Percentiles rank a stretch among this genome's conserved stretches.
Conservation (phyloP, 106 monocot species). For the Xerophyta viscosa region DNA sequence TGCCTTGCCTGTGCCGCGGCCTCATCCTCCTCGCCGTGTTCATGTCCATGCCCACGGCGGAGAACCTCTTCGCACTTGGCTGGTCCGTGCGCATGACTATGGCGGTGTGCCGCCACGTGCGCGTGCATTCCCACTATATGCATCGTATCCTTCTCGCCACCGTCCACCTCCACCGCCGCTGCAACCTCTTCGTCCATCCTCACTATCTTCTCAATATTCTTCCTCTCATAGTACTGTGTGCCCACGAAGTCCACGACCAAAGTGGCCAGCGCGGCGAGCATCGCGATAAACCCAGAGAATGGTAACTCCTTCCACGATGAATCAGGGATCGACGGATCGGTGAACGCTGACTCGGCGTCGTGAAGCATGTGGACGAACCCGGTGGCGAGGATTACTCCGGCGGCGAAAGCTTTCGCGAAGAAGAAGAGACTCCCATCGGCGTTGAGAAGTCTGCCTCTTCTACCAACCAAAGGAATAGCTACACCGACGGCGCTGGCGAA, state of each 20-base stretch:
- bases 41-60: neutral
- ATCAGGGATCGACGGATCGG: conserved; percentile 43
- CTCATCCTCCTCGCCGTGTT: conserved; percentile 1
- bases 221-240: conserved; percentile 77
- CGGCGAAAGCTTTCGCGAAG: conserved; percentile 72
- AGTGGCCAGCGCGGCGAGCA: conserved; percentile 72
- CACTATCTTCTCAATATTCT: conserved; percentile 26
- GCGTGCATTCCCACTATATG: conserved; percentile 22
- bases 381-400: conserved; percentile 81
- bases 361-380: conserved; percentile 92
- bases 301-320: conserved; percentile 60
- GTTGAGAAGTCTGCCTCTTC: conserved; percentile 27
- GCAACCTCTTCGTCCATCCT: conserved; percentile 5
- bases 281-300: conserved; percentile 30
- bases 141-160: conserved; percentile 11
- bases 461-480: conserved; percentile 46
- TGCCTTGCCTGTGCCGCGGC: conserved; percentile 16
- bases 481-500: conserved; percentile 51
- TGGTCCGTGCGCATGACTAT: conserved; percentile 14
- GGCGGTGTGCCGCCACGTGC: conserved; percentile 18
- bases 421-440: conserved; percentile 42
- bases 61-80: conserved; percentile 3
- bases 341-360: conserved; percentile 56
- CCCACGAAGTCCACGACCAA: conserved; percentile 71
- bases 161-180: neutral